These are phyloP conservation scores for Elsinoe necatrix DNA, from an alignment of 2,329 filamentous ascomycete genomes.

Conservation along the genomic window DNA sequence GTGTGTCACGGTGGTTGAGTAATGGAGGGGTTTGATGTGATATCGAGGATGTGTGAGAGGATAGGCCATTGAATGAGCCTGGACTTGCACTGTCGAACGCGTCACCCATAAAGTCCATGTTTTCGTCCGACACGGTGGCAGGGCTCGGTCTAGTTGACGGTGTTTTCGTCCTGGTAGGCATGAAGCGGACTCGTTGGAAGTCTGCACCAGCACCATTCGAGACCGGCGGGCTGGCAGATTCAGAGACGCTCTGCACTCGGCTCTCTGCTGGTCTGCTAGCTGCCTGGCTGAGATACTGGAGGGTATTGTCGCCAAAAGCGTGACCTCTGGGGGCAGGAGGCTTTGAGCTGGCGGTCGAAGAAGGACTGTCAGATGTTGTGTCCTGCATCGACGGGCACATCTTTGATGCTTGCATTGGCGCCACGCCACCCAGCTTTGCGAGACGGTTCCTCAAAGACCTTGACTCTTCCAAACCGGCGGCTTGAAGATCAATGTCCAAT, in stretches of 20 bases:
- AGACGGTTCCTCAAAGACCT: slow-evolving; percentile 19
- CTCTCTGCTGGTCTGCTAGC: not conserved
- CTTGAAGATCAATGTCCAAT: slow-evolving; percentile 82
- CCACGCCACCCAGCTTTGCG: slow-evolving; percentile 1
- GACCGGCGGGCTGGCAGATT: not conserved
- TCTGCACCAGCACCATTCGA: not conserved
- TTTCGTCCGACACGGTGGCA: slow-evolving; percentile 11
- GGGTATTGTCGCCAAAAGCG: slow-evolving; percentile 14
- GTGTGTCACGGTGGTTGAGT: slow-evolving; percentile 4
- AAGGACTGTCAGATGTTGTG: not conserved
- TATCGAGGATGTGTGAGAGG: slow-evolving; percentile 12
- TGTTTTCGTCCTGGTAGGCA: slow-evolving; percentile 13
- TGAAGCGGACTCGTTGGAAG: not conserved
- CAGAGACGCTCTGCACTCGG: slow-evolving; percentile 11
- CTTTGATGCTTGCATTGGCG: slow-evolving; percentile 7
- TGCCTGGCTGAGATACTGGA: slow-evolving; percentile 1
- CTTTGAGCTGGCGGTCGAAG: not conserved
- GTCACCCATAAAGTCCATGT: slow-evolving; percentile 11
- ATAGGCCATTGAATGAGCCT: slow-evolving; percentile 9
- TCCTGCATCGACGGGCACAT: not conserved
- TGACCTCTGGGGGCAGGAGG: not conserved
- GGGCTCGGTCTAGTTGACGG: slow-evolving; percentile 11
- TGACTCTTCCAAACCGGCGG: slow-evolving; percentile 48
- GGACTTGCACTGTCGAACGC: slow-evolving; percentile 8
- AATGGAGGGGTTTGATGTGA: slow-evolving; percentile 10